Base-by-base conservation (phyloP, 257 asterid species). In the Phtheirospermum japonicum region DNA sequence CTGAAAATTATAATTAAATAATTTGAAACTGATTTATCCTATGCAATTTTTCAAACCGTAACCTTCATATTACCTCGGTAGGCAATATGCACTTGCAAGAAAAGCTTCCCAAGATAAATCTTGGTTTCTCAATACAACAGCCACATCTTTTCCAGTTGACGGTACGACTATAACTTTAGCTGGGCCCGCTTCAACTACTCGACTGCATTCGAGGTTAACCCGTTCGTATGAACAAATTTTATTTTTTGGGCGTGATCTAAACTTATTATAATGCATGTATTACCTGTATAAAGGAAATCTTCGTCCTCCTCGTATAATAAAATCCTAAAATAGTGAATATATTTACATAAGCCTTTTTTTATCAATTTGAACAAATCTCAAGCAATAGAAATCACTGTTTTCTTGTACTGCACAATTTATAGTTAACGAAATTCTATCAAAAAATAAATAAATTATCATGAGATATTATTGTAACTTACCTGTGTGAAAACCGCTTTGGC, bases 211-310 rank as follows among this genome's bases (percentile, higher is more conserved):
- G 36, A 65, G 43, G 39, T 23, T 23, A 23, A 23, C 1, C 28
- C 3, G 28, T 23, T 23, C 28, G 28, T 3, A 23, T 23, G 28
- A 23, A 23, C 28, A 23, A 1, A 1, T 3, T 23, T 23, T 23
- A 1, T 23, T 23, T 3, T 23, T 23, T 23, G n/a, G 28, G 28
- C 28, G 3, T 23, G 28, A 23, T 23, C 28, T 23, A 39, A 39
- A 42, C 14, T 42, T 43, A 20, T 7, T 50, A 11, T 11, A 13
- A 30, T 19, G 64, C 46, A 43, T 34, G 46, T 17, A 5, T 75
- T 77, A 92, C 98, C 97, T 86, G 95, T 92, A 92, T 61, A 92
- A 77, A 31, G 95, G 95, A 71, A 86, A 80, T 58, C 83, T 86
- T 18, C 85, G 79, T 52, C 93, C 90, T 69, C 97, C 98, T 71